Conservation (phyloP, 2,329 filamentous ascomycete genomes). For the Xylariaceae sp. region DNA sequence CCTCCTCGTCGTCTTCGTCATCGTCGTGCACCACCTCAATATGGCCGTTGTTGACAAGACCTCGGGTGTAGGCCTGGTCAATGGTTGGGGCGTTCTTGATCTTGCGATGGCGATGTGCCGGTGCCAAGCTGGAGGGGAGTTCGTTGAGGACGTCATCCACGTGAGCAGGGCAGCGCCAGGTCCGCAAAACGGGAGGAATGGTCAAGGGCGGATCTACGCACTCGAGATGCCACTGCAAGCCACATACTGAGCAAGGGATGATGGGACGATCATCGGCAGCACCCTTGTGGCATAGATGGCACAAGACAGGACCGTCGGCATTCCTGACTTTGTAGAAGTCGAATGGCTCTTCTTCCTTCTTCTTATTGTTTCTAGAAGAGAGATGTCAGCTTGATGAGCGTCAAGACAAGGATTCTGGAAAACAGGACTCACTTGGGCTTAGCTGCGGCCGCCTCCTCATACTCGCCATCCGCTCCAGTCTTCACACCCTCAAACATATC, state of each 20-base stretch:
- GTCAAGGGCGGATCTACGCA: slow-evolving; percentile 83
- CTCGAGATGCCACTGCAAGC: slow-evolving; percentile 84
- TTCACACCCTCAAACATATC: slow-evolving; percentile 76
- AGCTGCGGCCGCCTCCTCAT: slow-evolving; percentile 60
- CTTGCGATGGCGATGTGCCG: slow-evolving; percentile 58
- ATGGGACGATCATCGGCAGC: slow-evolving; percentile 64
- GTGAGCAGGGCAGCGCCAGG: slow-evolving; percentile 88
- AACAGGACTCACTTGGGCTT: slow-evolving; percentile 52
- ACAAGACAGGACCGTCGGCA: slow-evolving; percentile 70
- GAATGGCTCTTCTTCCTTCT: slow-evolving; percentile 56
- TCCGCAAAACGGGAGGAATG: slow-evolving; percentile 69
- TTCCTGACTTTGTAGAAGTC: slow-evolving; percentile 69
- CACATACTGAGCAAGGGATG: slow-evolving; percentile 77
- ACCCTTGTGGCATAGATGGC: slow-evolving; percentile 68
- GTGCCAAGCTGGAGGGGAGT: slow-evolving; percentile 51
- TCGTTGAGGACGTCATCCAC: slow-evolving; percentile 67
- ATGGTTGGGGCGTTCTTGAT: slow-evolving; percentile 52
- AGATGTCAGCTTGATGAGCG: slow-evolving; percentile 25
- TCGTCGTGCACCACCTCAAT: slow-evolving; percentile 64
- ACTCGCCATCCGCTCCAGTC: slow-evolving; percentile 73
- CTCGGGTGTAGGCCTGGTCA: slow-evolving; percentile 54
- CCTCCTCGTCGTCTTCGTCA: slow-evolving; percentile 49
- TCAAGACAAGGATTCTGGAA: neutral
- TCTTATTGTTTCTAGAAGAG: slow-evolving; percentile 40
- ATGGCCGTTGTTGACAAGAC: slow-evolving; percentile 65